These are phyloP conservation scores for Salix brachista DNA, from an alignment of 345 rosid genomes.

Conservation along the genomic window DNA sequence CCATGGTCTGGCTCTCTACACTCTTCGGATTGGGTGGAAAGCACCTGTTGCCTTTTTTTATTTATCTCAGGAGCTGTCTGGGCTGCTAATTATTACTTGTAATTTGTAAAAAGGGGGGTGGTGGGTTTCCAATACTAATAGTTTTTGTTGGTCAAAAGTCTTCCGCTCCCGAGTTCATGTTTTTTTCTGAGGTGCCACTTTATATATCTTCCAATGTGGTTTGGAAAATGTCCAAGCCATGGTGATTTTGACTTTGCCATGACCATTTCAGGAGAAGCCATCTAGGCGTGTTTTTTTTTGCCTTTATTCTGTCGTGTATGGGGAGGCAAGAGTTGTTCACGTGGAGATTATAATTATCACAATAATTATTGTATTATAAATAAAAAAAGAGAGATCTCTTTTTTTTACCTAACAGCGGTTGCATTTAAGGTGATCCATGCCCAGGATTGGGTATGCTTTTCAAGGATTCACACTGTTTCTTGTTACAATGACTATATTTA, in stretches of 20 bases:
- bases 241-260: background rate
- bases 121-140: too few relatives aligned
- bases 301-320: slow-evolving; percentile 10
- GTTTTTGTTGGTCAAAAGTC: too few relatives aligned
- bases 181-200: background rate
- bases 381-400: too few relatives aligned
- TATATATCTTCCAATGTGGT: background rate
- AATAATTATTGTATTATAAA: background rate
- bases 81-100: background rate
- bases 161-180: too few relatives aligned
- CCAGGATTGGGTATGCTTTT: too few relatives aligned
- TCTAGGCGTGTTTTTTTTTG: background rate
- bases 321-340: slow-evolving; percentile 31
- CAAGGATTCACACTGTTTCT: too few relatives aligned
- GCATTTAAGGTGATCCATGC: too few relatives aligned
- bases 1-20: background rate
- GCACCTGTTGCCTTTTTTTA: background rate
- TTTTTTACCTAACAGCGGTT: too few relatives aligned
- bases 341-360: slow-evolving; percentile 5
- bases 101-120: too few relatives aligned
- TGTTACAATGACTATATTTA: too few relatives aligned
- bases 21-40: background rate
- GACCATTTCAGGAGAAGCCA: background rate
- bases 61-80: background rate
- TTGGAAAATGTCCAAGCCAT: background rate